A percentile compares a stretch with the other conserved stretches of the same genome.
phyloP scores from a whole-genome alignment of 768 basidiomycete species.

The Kwoniella sp. region DNA sequence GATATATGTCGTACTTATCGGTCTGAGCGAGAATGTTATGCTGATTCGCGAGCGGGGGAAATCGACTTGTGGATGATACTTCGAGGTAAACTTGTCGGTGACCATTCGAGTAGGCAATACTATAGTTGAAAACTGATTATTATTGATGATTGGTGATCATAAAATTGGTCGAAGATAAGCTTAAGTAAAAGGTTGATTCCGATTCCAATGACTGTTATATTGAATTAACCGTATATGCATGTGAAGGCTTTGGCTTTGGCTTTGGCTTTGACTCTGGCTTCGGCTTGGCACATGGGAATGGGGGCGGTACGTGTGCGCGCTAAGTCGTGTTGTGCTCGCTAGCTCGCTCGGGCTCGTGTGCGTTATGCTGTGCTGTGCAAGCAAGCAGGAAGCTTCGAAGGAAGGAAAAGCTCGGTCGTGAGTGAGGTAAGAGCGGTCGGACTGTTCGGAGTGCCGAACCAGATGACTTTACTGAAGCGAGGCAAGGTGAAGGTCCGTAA shows the following conservation, averaged over 20 bases:
- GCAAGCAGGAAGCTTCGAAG: no score
- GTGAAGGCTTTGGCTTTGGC: not conserved
- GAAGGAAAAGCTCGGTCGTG: not conserved
- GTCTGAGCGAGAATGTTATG: no score
- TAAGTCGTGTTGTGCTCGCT: not conserved
- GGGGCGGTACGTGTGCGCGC: not conserved
- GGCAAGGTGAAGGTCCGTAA: no score
- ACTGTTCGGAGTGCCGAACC: constrained; percentile 1
- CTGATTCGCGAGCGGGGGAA: no score
- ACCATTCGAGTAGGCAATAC: no score
- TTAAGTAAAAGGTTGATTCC: not conserved
- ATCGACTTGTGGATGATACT: no score
- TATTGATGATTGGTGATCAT: no score
- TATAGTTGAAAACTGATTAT: no score
- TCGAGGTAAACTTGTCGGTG: no score
- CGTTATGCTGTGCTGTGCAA: not conserved
- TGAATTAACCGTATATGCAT: not conserved
- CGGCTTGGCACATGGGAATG: not conserved
- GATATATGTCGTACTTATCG: not conserved
- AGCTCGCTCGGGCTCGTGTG: no score
- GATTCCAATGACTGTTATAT: not conserved
- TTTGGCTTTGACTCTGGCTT: not conserved
- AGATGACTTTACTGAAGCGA: no score
- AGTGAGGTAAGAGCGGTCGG: not conserved
- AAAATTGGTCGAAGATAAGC: not conserved